Evolutionary conservation across 257 asterid species (phyloP).

Genomic region (Rubia yunnanensis): DNA sequence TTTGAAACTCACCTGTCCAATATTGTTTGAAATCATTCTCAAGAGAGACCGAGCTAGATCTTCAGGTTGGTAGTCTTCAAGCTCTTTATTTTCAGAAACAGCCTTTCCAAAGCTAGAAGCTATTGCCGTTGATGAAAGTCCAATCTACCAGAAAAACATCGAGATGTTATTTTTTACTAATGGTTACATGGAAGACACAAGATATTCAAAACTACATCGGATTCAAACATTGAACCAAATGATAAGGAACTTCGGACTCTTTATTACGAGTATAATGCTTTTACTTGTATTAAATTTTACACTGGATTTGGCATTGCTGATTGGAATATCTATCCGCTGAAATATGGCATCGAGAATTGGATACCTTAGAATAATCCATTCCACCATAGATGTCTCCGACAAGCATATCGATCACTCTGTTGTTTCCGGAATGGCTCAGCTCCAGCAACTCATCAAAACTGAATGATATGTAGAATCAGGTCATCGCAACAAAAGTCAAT

Average conservation of each 20-base stretch:
- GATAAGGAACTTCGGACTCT: neutral
- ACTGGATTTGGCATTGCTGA: no score
- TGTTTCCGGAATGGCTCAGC: slow-evolving; percentile 78
- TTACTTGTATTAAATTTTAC: no score
- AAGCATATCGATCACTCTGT: slow-evolving; percentile 87
- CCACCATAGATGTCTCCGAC: slow-evolving; percentile 97
- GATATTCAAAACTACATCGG: neutral
- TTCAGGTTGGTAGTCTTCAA: slow-evolving; percentile 65
- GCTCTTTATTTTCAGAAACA: slow-evolving; percentile 60
- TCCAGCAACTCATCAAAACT: slow-evolving; percentile 90
- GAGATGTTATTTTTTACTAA: neutral
- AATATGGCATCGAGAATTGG: neutral
- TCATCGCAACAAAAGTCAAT: slow-evolving; percentile 5
- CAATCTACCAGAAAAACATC: slow-evolving; percentile 40
- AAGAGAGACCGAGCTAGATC: slow-evolving; percentile 80
- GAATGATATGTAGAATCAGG: slow-evolving; percentile 18
- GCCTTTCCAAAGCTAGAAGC: slow-evolving; percentile 95
- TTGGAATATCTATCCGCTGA: no score
- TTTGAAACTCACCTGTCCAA: slow-evolving; percentile 64
- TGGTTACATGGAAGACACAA: neutral
- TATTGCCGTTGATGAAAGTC: slow-evolving; percentile 72
- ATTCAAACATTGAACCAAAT: neutral
- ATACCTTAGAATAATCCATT: slow-evolving; percentile 66
- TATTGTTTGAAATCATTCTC: slow-evolving; percentile 89
- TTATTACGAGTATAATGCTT: no score